These are phyloP conservation scores for Phylloporus rhodoxanthus DNA, from an alignment of 768 basidiomycete genomes.

Conservation along the genomic window DNA sequence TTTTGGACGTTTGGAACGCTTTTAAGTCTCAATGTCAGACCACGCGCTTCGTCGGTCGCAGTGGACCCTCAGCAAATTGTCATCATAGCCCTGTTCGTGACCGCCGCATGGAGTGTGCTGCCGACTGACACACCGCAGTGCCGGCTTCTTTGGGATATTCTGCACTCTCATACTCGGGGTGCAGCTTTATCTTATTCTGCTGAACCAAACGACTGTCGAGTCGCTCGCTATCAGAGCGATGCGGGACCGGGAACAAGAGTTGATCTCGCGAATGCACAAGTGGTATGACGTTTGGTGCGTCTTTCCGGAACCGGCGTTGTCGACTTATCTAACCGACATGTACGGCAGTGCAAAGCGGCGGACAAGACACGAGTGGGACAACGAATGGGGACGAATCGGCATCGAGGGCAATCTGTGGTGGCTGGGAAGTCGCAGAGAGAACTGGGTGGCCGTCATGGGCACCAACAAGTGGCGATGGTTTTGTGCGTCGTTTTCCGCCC, in stretches of 20 bases:
- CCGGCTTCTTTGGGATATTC: slow-evolving; percentile 71
- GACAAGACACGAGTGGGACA: slow-evolving; percentile 53
- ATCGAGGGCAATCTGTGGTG: slow-evolving; percentile 88
- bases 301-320: not conserved
- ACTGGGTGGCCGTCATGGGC: slow-evolving; percentile 87
- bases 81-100: slow-evolving; percentile 65
- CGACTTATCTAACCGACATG: not conserved
- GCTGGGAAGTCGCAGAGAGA: slow-evolving; percentile 52
- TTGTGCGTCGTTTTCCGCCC: slow-evolving; percentile 46
- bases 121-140: slow-evolving; percentile 34
- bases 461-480: slow-evolving; percentile 63
- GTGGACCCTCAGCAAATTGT: slow-evolving; percentile 68
- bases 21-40: slow-evolving; percentile 44
- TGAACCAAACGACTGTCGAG: slow-evolving; percentile 78
- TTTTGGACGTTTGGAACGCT: slow-evolving; percentile 60
- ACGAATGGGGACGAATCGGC: slow-evolving; percentile 72
- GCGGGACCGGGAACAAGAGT: slow-evolving; percentile 55
- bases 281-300: slow-evolving; percentile 55
- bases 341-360: slow-evolving; percentile 44
- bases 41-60: slow-evolving; percentile 17
- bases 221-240: slow-evolving; percentile 52
- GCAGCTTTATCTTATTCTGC: slow-evolving; percentile 56
- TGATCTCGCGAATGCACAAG: slow-evolving; percentile 45
- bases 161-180: slow-evolving; percentile 48
- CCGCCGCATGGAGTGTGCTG: not conserved